These are phyloP conservation scores for Arachnopeziza araneosa DNA, from an alignment of 2,329 filamentous ascomycete species.

Conservation along the genomic window DNA sequence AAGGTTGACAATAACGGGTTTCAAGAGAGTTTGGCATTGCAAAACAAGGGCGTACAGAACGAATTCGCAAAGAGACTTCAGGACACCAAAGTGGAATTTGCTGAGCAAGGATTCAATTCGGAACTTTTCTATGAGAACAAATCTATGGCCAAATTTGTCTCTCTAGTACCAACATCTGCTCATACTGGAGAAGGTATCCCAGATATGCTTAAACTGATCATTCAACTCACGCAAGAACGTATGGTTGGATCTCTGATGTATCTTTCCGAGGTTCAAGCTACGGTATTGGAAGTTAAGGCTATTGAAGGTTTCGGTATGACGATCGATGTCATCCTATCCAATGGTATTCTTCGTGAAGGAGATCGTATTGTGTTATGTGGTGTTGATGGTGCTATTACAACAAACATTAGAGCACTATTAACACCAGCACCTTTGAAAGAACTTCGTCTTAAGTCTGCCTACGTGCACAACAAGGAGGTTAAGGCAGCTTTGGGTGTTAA, in stretches of 20 bases:
- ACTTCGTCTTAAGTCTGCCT: constrained; percentile 88
- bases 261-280: constrained; percentile 93
- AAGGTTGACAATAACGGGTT: constrained; percentile 98
- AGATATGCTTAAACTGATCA: constrained; percentile 94
- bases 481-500: constrained; percentile 98
- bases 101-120: constrained; percentile 96
- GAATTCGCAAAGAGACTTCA: constrained; percentile 90
- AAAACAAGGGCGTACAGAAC: constrained; percentile 88
- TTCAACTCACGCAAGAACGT: constrained; percentile 88
- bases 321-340: constrained; percentile 93
- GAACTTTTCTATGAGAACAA: constrained; percentile 98
- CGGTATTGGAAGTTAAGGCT: constrained; percentile 96
- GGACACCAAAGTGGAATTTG: constrained; percentile 87
- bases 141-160: constrained; percentile 89
- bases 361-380: constrained; percentile 93
- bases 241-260: constrained; percentile 99
- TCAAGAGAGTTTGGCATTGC: constrained; percentile 81
- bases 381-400: constrained; percentile 92
- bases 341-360: constrained; percentile 90
- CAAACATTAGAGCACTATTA: constrained; percentile 88
- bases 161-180: constrained; percentile 93
- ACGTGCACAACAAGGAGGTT: constrained; percentile 99
- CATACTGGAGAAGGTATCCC: constrained; percentile 99
- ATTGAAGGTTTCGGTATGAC: constrained; percentile 99
- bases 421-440: constrained; percentile 93